Evolutionary conservation across 139 green algal species (phyloP).

Genomic region (Chlamydomonas eustigma): DNA sequence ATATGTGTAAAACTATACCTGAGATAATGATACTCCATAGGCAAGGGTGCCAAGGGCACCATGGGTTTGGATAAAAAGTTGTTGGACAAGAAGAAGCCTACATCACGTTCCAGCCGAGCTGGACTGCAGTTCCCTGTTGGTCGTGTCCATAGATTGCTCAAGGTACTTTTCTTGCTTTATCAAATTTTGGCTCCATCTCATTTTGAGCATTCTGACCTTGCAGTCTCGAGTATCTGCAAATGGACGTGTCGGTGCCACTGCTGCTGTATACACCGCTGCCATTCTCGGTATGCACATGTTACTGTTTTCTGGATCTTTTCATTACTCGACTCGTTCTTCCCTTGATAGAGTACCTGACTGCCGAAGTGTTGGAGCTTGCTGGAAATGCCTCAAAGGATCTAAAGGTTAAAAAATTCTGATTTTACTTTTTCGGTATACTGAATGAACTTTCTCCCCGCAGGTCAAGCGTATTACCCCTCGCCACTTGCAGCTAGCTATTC

Average conservation of each 20-base stretch:
- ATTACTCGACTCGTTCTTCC: no score
- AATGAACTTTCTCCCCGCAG: conserved; percentile 30
- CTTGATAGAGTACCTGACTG: conserved; percentile 83
- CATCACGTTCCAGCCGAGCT: conserved; percentile 78
- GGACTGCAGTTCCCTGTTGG: conserved; percentile 97
- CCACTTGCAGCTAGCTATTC: conserved; percentile 98
- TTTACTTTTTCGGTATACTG: not conserved
- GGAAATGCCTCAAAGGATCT: conserved; percentile 99
- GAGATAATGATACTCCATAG: not conserved
- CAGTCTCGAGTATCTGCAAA: conserved; percentile 87
- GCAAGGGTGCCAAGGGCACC: conserved; percentile 94
- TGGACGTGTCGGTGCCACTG: conserved; percentile 94
- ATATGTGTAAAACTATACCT: no score
- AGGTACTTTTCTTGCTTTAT: conserved; percentile 54
- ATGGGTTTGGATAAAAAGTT: conserved; percentile 77
- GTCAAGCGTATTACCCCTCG: conserved; percentile 99
- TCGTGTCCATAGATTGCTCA: conserved; percentile 95
- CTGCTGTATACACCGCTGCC: conserved; percentile 94
- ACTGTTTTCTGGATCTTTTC: not conserved
- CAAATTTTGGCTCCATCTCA: not conserved
- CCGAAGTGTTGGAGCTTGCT: conserved; percentile 97
- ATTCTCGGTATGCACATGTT: conserved; percentile 79
- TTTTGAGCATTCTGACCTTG: not conserved
- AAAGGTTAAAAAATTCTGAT: conserved; percentile 67
- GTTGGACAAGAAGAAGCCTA: conserved; percentile 69